Base-by-base conservation (phyloP, 148 eudicot genomes). In the Cornus florida region DNA sequence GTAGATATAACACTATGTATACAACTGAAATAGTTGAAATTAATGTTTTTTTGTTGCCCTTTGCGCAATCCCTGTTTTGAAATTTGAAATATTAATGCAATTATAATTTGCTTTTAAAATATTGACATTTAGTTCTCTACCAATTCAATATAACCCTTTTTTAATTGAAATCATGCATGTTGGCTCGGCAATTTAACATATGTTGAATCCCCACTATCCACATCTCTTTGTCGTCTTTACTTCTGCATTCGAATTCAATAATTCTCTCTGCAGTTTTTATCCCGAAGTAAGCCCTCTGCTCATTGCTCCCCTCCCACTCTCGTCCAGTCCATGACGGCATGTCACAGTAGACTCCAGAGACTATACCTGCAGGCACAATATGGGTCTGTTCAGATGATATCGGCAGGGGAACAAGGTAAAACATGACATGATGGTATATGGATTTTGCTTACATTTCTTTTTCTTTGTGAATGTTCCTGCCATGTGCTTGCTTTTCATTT, bases 401-500 rank as follows among this genome's bases (percentile, higher is more conserved):
- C 23, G 43, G 24, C 72, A 20, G 39, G n/a, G 56, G 56, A 53
- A 75, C 33, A 23, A 72, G 60, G 33, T 43, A 75, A 59, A 60
- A 41, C 20, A 17, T 24, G 28, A 33, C 60, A 8, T 74, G 75
- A 28, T 39, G 17, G 69, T 10, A 7, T 32, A n/a, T n/a, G 50
- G 59, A 9, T 68, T 39, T 79, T 78, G 39, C 94, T 86, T 90
- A 95, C 98, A 93, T 85, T 87, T 92, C 91, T 91, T 95, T 90
- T 95, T 93, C 88, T 95, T 95, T 71, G 97, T 95, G 87, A 95
- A 93, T 77, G 98, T 90, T 69, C 97, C 97, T 79, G 89, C 98
- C 80, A 95, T 91, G 79, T 95, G 96, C 88, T 87, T 93, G 90
- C 98, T 95, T 79, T 93, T 95, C 87, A 95, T 66, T 85, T 95